phyloP scores from a whole-genome alignment of 129 eudicot species.

The Artemisia annua region DNA sequence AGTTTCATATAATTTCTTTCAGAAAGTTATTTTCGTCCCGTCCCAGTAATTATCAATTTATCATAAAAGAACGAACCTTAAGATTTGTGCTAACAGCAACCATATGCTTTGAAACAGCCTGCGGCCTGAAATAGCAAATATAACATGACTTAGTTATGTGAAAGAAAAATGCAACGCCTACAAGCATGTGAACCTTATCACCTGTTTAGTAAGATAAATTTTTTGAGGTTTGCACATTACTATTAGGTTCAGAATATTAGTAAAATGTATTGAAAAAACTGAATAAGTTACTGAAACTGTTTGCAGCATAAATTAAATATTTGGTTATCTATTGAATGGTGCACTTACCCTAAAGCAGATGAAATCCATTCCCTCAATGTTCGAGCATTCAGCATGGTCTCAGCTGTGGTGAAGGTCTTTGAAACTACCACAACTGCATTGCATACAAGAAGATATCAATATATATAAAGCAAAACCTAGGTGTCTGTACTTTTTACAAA shows the following conservation, averaged over 20 bases:
- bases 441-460: slow-evolving; percentile 15
- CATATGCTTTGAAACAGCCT: slow-evolving; percentile 98
- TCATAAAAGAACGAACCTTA: slow-evolving; percentile 42
- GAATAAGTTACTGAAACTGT: too few species aligned
- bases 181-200: neutral
- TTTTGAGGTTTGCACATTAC: neutral
- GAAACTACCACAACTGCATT: slow-evolving; percentile 94
- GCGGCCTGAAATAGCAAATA: slow-evolving; percentile 53
- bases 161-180: neutral
- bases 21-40: neutral
- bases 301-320: too few species aligned
- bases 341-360: slow-evolving; percentile 81
- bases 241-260: neutral
- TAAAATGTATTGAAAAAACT: too few species aligned
- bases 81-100: slow-evolving; percentile 99
- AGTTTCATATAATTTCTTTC: neutral
- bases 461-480: neutral
- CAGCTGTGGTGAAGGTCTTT: slow-evolving; percentile 97
- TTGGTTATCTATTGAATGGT: neutral
- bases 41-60: neutral
- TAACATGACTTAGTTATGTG: slow-evolving; percentile 3
- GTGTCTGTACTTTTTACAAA: neutral
- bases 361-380: slow-evolving; percentile 98
- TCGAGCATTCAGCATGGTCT: slow-evolving; percentile 96
- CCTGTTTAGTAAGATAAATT: neutral